A percentile compares a stretch with the other conserved stretches of the same genome.
Evolutionary conservation across 2,329 filamentous ascomycete genomes (phyloP).

Genomic region (Diplodia intermedia): DNA sequence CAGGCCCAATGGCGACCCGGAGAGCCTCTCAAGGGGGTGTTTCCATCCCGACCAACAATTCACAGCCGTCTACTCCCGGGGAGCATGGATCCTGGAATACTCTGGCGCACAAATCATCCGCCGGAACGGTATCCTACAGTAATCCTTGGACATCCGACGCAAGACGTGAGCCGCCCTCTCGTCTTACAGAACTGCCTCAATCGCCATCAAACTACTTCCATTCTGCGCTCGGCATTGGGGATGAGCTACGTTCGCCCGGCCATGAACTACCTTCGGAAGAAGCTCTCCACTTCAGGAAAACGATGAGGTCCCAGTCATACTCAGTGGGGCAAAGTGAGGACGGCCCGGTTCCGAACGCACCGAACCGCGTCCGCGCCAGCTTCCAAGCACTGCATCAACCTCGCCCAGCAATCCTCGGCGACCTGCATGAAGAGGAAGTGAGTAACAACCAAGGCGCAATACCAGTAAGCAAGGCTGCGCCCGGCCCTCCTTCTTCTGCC

Average conservation of each 20-base stretch:
- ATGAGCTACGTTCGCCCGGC: slow-evolving; percentile 27
- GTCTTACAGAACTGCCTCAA: slow-evolving; percentile 43
- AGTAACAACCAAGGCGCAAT: slow-evolving; percentile 6
- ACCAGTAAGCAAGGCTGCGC: slow-evolving; percentile 27
- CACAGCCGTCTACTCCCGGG: slow-evolving; percentile 78
- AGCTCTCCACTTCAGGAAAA: slow-evolving; percentile 61
- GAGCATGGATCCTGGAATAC: slow-evolving; percentile 62
- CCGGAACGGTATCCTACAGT: slow-evolving; percentile 54
- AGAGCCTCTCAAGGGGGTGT: slow-evolving; percentile 74
- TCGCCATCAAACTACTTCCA: slow-evolving; percentile 26
- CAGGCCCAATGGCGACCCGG: slow-evolving; percentile 50
- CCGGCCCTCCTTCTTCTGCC: slow-evolving; percentile 24
- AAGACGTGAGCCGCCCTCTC: slow-evolving; percentile 30
- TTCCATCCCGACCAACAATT: slow-evolving; percentile 78
- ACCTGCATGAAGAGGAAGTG: slow-evolving; percentile 52
- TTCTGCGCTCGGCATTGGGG: slow-evolving; percentile 14
- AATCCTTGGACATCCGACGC: slow-evolving; percentile 39
- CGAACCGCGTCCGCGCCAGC: slow-evolving; percentile 45
- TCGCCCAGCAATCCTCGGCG: slow-evolving; percentile 76
- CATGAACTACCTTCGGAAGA: slow-evolving; percentile 24
- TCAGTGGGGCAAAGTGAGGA: slow-evolving; percentile 87
- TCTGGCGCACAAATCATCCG: slow-evolving; percentile 44
- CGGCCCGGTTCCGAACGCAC: slow-evolving; percentile 3
- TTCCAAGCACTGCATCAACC: slow-evolving; percentile 76
- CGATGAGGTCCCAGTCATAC: slow-evolving; percentile 94